Conservation (phyloP, 257 asterid genomes). For the Capsicum rhomboideum region DNA sequence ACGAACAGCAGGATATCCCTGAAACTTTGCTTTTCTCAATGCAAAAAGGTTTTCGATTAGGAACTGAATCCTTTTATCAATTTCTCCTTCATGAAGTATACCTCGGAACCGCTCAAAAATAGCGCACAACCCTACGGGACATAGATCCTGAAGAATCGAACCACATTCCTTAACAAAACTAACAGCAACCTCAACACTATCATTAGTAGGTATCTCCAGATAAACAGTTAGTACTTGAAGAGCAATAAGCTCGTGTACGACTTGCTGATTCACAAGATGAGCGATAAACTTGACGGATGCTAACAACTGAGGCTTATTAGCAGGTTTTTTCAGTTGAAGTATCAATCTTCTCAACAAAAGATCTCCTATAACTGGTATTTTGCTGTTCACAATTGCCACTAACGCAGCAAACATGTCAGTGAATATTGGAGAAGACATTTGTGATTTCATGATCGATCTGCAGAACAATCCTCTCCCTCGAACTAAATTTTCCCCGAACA, state of each 20-base stretch:
- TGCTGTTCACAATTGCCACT: slow-evolving; percentile 10
- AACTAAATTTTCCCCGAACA: slow-evolving; percentile 6
- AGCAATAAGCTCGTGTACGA: too few relatives aligned
- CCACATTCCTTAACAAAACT: slow-evolving; percentile 7
- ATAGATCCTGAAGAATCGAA: slow-evolving; percentile 11
- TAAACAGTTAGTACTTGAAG: not conserved
- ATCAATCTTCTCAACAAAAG: slow-evolving; percentile 18
- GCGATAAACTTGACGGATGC: too few relatives aligned
- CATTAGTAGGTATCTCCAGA: slow-evolving; percentile 13
- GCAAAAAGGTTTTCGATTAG: slow-evolving; percentile 22
- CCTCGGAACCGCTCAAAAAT: slow-evolving; percentile 22
- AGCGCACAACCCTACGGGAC: slow-evolving; percentile 16
- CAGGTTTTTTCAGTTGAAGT: not conserved
- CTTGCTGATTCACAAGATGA: too few relatives aligned
- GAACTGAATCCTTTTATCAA: slow-evolving; percentile 1
- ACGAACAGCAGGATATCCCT: slow-evolving; percentile 2
- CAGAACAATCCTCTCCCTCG: slow-evolving; percentile 30
- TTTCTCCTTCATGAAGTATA: slow-evolving; percentile 3
- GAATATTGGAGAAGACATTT: not conserved
- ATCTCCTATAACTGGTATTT: slow-evolving; percentile 23
- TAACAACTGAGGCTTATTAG: not conserved
- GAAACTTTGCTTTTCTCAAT: slow-evolving; percentile 5
- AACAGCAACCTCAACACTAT: slow-evolving; percentile 27
- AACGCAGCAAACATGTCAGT: slow-evolving; percentile 11
- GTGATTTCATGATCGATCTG: slow-evolving; percentile 10